phyloP scores from a whole-genome alignment of 140 eudicot species.

The Cichorium intybus region DNA sequence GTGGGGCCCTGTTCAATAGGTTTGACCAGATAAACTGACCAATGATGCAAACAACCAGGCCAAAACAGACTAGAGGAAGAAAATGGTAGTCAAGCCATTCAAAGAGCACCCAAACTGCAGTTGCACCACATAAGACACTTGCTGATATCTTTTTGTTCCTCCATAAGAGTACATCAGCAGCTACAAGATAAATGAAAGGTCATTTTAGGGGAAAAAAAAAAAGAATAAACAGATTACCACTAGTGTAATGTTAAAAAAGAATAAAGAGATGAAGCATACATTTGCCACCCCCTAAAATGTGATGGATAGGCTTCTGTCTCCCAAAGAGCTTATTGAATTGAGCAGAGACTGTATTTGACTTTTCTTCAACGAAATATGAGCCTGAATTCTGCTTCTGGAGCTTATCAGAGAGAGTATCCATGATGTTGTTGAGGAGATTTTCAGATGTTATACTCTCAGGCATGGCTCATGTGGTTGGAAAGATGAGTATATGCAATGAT shows the following conservation, averaged over 20 bases:
- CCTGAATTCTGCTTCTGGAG: slow-evolving; percentile 44
- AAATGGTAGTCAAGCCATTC: slow-evolving; percentile 94
- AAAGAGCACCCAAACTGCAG: slow-evolving; percentile 84
- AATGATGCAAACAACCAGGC: slow-evolving; percentile 48
- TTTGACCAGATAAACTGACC: slow-evolving; percentile 77
- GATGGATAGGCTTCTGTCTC: slow-evolving; percentile 78
- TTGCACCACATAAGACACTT: slow-evolving; percentile 61
- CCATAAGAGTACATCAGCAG: slow-evolving; percentile 94
- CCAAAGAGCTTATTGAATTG: slow-evolving; percentile 76
- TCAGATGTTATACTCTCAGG: slow-evolving; percentile 74
- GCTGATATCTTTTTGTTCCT: slow-evolving; percentile 96
- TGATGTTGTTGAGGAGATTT: slow-evolving; percentile 59
- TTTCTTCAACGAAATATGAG: slow-evolving; percentile 47
- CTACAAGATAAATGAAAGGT: slow-evolving; percentile 27
- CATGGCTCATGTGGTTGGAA: slow-evolving; percentile 41
- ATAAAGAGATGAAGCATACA: slow-evolving; percentile 39
- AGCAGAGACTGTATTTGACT: slow-evolving; percentile 39
- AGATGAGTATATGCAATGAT: too few relatives aligned
- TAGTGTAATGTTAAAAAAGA: neutral
- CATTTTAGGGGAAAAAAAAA: neutral
- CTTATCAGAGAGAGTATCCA: slow-evolving; percentile 65
- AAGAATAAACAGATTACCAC: neutral
- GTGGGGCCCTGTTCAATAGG: slow-evolving; percentile 59
- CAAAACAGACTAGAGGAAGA: slow-evolving; percentile 62
- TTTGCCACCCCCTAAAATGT: slow-evolving; percentile 88